phyloP scores from a whole-genome alignment of 768 basidiomycete genomes.

The Boletellus ananas region DNA sequence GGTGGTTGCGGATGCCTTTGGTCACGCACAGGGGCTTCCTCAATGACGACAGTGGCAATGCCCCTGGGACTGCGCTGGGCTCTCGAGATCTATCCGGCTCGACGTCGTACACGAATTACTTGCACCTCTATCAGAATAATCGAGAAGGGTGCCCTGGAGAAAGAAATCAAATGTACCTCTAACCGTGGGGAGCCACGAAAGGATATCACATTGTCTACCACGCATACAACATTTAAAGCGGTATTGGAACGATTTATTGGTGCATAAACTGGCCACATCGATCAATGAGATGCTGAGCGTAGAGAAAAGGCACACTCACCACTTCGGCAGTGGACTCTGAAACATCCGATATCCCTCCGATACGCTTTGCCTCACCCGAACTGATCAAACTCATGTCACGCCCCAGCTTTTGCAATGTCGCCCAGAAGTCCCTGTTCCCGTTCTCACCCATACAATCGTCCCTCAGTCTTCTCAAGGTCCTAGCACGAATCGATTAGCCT shows the following conservation, averaged over 20 bases:
- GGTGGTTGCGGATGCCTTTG: neutral
- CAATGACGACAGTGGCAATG: slow-evolving; percentile 13
- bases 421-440: slow-evolving; percentile 71
- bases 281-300: neutral
- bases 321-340: slow-evolving; percentile 51
- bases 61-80: neutral
- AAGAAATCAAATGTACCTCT: too few species aligned
- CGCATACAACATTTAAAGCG: neutral
- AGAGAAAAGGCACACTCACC: slow-evolving; percentile 38
- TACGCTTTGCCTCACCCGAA: slow-evolving; percentile 53
- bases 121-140: too few species aligned
- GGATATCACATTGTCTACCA: too few species aligned
- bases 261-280: slow-evolving; percentile 20
- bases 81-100: neutral
- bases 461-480: slow-evolving; percentile 61
- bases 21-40: slow-evolving; percentile 1
- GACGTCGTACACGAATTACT: neutral
- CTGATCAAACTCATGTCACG: slow-evolving; percentile 58
- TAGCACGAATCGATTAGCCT: slow-evolving; percentile 23
- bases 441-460: slow-evolving; percentile 48
- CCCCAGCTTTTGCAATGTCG: slow-evolving; percentile 47
- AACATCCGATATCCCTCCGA: slow-evolving; percentile 55
- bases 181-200: too few species aligned
- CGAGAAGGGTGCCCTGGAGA: too few species aligned
- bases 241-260: slow-evolving; percentile 3